Evolutionary conservation across 2,329 filamentous ascomycete species (phyloP).

Genomic region (Botrytis pseudocinerea): DNA sequence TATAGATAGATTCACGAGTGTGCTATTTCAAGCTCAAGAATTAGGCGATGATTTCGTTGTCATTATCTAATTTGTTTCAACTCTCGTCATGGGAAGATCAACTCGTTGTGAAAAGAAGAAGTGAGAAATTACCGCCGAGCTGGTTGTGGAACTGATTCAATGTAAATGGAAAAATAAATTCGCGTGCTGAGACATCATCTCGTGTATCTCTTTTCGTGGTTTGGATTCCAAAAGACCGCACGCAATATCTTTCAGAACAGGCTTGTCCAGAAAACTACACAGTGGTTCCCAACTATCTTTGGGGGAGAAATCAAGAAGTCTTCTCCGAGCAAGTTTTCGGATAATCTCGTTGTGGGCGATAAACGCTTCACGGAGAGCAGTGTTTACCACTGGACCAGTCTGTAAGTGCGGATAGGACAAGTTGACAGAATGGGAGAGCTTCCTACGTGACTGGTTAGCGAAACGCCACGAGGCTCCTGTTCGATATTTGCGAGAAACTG

Average conservation of each 20-base stretch:
- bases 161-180: background rate
- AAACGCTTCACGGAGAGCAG: background rate
- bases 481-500: background rate
- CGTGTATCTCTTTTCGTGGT: background rate
- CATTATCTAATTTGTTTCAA: accelerated
- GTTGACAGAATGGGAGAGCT: background rate
- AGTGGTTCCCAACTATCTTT: slow-evolving; percentile 5
- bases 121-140: background rate
- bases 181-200: background rate
- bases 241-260: background rate
- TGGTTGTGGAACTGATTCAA: background rate
- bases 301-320: background rate
- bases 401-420: background rate
- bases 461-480: background rate
- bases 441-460: background rate
- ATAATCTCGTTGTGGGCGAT: background rate
- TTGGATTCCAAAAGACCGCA: background rate
- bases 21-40: background rate
- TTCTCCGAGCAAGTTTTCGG: background rate
- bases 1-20: background rate
- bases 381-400: background rate
- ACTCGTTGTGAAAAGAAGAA: background rate
- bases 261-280: background rate
- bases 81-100: background rate
- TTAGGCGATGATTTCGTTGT: background rate